These are phyloP conservation scores for Strigomonas culicis DNA, from an alignment of 208 protist species.

Conservation along the genomic window DNA sequence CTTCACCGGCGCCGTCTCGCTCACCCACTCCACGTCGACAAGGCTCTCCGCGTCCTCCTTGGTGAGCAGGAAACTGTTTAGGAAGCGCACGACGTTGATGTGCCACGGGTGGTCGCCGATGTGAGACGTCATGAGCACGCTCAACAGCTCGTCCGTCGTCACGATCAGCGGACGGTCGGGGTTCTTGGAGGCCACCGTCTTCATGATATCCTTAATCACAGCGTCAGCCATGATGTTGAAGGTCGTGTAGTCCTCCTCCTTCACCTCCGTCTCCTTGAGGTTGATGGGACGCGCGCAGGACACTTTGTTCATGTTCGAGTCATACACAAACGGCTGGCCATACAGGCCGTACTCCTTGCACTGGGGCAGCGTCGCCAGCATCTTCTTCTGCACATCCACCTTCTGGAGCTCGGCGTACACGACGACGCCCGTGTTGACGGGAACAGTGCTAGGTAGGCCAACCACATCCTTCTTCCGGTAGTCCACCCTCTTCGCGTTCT, in stretches of 20 bases:
- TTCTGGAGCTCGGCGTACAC: conserved; percentile 22
- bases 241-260: conserved; percentile 24
- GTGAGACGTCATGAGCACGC: conserved; percentile 73
- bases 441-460: conserved; percentile 24
- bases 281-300: conserved; percentile 22
- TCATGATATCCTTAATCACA: conserved; percentile 52
- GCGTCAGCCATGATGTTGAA: conserved; percentile 43
- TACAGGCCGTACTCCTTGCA: conserved; percentile 46
- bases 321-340: conserved; percentile 60
- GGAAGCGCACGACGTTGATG: conserved; percentile 45
- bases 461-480: conserved; percentile 47
- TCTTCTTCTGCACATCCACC: conserved; percentile 31
- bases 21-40: conserved; percentile 85
- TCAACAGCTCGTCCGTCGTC: conserved; percentile 78
- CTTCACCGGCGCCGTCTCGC: conserved; percentile 57
- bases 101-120: conserved; percentile 85
- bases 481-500: conserved; percentile 35
- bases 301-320: conserved; percentile 53
- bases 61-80: conserved; percentile 53
- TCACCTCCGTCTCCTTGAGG: conserved; percentile 19
- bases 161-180: conserved; percentile 45
- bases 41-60: conserved; percentile 42
- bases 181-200: conserved; percentile 17
- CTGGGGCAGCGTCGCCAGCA: conserved; percentile 22
- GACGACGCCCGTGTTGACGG: not conserved